Evolutionary conservation across 805 yeast species (phyloP), one percentile per base, ranked within the genome.

Genomic region (Brettanomyces custersianus): DNA sequence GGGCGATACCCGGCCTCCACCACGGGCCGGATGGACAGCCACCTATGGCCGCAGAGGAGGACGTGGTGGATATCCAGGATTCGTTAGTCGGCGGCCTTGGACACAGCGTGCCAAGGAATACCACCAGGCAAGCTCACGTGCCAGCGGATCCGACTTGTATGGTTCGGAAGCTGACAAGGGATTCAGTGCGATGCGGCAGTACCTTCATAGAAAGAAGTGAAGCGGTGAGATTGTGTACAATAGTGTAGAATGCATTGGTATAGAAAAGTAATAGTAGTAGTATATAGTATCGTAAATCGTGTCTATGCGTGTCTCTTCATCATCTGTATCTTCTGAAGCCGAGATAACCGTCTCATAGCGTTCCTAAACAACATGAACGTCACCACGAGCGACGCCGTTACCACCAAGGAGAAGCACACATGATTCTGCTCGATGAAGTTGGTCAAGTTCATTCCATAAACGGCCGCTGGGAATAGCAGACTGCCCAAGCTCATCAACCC

Each of bases 401-500:
- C 55, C 5, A 79, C 70, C 1, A 75, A 54, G 4, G 55, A 53
- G 52, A 86, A 83, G 22, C 96, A 96, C 43, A 70, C 68, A 37
- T 72, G 70, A 2, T 77, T 63, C 38, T 87, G 95, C 54, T 92
- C 99, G 17, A 92, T 78, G 52, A 83, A 87, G 59, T 90, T 92
- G 51, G 82, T 85, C 55, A 92, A 63, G 58, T 92, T 92, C 98
- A 92, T 92, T 24, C 99, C 99, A 57, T 88, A 92, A 9, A 86
- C 63, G 0, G 96, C 81, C 2, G 95, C 92, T 12, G 85, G 54
- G 45, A 83, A 84, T 31, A 94, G 63, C 1, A 92, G 80, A 12
- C 79, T 72, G 2, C 94, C 94, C 49, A 88, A 63, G 4, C 95
- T 80, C 24, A 92, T 62, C 38, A 94, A 67, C 0, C 94, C 92